A percentile compares a stretch with the other conserved stretches of the same genome.
Conservation (phyloP, 2,329 filamentous ascomycete species). For the Alternaria sp. region DNA sequence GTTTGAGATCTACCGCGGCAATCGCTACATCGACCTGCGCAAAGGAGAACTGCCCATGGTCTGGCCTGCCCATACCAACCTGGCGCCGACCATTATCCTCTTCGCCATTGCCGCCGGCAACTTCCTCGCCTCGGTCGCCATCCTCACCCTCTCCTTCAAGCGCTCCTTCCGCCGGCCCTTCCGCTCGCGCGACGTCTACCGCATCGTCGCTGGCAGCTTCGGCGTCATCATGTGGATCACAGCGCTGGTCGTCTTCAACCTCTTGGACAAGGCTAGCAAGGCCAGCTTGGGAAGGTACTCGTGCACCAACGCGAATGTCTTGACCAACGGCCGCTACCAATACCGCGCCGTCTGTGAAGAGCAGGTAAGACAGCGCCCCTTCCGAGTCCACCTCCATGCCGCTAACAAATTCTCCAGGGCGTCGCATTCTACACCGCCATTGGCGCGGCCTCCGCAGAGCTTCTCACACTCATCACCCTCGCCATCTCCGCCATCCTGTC, state of each 20-base stretch:
- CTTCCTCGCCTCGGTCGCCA: constrained; percentile 44
- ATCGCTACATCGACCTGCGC: constrained; percentile 45
- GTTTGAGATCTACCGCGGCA: constrained; percentile 44
- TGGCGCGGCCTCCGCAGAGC: constrained; percentile 40
- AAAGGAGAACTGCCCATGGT: constrained; percentile 47
- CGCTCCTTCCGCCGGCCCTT: constrained; percentile 44
- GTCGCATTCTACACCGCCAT: constrained; percentile 47
- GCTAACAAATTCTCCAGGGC: constrained; percentile 34
- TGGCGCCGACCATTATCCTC: constrained; percentile 45
- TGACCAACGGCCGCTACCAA: constrained; percentile 47
- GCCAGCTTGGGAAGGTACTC: constrained; percentile 46
- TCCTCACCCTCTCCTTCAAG: constrained; percentile 41
- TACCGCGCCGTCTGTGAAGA: constrained; percentile 48
- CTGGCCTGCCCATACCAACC: constrained; percentile 47
- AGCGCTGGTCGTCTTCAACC: constrained; percentile 41
- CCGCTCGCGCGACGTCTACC: constrained; percentile 43
- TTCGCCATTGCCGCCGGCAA: constrained; percentile 41
- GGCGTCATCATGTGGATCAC: constrained; percentile 44
- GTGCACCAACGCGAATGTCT: constrained; percentile 41
- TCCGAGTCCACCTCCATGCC: not conserved
- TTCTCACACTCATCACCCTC: constrained; percentile 42
- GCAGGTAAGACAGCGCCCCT: constrained; percentile 31
- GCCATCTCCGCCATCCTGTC: constrained; percentile 38
- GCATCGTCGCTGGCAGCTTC: constrained; percentile 43
- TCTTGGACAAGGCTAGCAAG: constrained; percentile 46